Conservation (phyloP, 495 filamentous ascomycete genomes). For the Hypomontagnella submonticulosa region DNA sequence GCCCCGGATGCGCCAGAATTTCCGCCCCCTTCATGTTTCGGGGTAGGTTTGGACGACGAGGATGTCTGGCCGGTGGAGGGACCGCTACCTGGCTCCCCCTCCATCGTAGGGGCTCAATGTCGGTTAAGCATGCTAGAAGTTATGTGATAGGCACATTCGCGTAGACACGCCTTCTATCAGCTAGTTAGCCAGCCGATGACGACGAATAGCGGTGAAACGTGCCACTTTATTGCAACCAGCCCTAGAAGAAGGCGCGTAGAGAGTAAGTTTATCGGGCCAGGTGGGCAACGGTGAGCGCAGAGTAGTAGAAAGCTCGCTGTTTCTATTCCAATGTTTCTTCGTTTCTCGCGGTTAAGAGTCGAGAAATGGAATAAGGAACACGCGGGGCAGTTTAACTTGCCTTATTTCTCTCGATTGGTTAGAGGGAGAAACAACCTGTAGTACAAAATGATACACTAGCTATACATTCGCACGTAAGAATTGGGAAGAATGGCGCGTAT, state of each 20-base stretch:
- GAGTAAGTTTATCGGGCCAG: not conserved
- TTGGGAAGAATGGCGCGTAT: too few relatives aligned
- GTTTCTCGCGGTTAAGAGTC: not conserved
- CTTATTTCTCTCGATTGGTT: conserved; percentile 4
- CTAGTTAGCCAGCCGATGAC: not conserved
- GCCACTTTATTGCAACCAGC: conserved; percentile 4
- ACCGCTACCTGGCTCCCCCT: conserved; percentile 43
- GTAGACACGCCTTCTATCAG: conserved; percentile 17
- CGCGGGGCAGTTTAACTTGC: conserved; percentile 24
- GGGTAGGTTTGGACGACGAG: conserved; percentile 41
- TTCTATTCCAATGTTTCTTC: not conserved
- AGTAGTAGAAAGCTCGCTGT: not conserved
- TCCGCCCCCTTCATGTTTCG: conserved; percentile 38
- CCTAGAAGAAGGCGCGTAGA: conserved; percentile 11
- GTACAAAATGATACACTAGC: not conserved
- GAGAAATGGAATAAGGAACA: not conserved
- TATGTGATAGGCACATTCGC: conserved; percentile 2
- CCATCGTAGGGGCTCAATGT: conserved; percentile 40
- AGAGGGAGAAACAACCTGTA: conserved; percentile 1
- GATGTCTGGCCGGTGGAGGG: conserved; percentile 43
- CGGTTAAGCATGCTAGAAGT: conserved; percentile 34
- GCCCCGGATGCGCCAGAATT: conserved; percentile 28
- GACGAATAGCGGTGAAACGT: conserved; percentile 4
- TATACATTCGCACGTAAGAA: too few relatives aligned
- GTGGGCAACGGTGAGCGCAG: too few relatives aligned